phyloP scores from a whole-genome alignment of 257 asterid species.

The Handroanthus guayacan region DNA sequence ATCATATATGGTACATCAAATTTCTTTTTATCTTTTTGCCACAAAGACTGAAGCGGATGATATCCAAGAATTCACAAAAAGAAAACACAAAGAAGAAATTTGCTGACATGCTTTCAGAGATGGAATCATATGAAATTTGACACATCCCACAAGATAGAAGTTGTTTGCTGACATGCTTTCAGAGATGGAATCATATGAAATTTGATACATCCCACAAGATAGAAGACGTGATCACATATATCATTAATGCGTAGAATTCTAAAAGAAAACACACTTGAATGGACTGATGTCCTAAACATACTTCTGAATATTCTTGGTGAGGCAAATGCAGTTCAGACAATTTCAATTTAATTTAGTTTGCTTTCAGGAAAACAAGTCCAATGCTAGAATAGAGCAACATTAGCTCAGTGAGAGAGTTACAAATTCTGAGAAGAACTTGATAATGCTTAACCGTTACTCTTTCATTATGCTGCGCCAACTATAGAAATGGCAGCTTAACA shows the following conservation, averaged over 20 bases:
- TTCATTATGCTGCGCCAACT: constrained; percentile 17
- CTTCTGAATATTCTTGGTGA: background rate
- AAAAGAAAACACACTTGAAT: constrained; percentile 5
- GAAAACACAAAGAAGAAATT: background rate
- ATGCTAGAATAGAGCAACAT: background rate
- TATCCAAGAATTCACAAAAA: background rate
- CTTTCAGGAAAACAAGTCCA: background rate
- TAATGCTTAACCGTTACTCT: background rate
- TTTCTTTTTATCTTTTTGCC: background rate
- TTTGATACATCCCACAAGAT: background rate
- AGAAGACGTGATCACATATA: background rate
- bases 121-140: background rate
- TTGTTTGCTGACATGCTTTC: background rate
- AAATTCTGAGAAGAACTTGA: background rate
- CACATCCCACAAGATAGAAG: background rate
- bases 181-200: background rate
- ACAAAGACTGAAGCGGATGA: background rate
- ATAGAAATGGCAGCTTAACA: background rate
- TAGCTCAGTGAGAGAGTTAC: background rate
- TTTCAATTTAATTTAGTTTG: constrained; percentile 16
- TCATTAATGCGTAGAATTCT: background rate
- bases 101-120: background rate
- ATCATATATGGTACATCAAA: background rate
- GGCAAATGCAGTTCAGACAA: constrained; percentile 19
- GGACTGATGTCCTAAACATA: background rate